Evolutionary conservation across 495 filamentous ascomycete genomes (phyloP), one percentile per base, ranked within the genome.

Genomic region (Usnea hakonensis): DNA sequence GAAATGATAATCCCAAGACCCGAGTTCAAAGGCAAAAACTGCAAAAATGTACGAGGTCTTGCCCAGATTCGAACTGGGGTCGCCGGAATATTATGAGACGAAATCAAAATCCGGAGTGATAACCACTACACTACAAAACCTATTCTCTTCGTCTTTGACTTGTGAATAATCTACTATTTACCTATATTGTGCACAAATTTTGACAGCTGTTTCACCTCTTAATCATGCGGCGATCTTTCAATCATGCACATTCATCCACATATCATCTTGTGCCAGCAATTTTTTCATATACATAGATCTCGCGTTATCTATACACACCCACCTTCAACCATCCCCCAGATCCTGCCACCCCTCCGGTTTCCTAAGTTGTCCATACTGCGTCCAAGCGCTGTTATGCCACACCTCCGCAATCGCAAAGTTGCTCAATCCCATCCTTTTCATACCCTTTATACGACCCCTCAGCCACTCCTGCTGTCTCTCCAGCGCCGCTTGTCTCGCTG

Each of bases 111-210:
- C 65, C 65, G 63, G 63, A 55, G 65, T 68, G 65, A 68, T 68
- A 62, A 65, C 65, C 65, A 65, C 65, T 68, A 68, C 65, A 68
- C 65, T 68, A 68, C 65, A 65, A 65, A 68, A 66, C 64, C 53
- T 2, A 43, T 0, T 19, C 3, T n/a, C 11, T 57, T 13, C 36
- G 55, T 8, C 0, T 26, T 0, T 17, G 2, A 17, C 1, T 3
- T 13, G 2, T 36, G 32, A 40, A 5, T 5, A 8, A 23, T 33
- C 7, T 23, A 19, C 19, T 4, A 2, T 40, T 0, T 0, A 57
- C 55, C 40, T 21, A 57, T 36, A 57, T 36, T 36, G 1, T 13
- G 2, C n/a, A n/a, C n/a, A n/a, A n/a, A n/a, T n/a, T n/a, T n/a
- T n/a, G n/a, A n/a, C n/a, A n/a, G n/a, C n/a, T n/a, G n/a, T n/a